Evolutionary conservation across 2,329 filamentous ascomycete genomes (phyloP), one percentile per base, ranked within the genome.

Genomic region (Verticillium longisporum): DNA sequence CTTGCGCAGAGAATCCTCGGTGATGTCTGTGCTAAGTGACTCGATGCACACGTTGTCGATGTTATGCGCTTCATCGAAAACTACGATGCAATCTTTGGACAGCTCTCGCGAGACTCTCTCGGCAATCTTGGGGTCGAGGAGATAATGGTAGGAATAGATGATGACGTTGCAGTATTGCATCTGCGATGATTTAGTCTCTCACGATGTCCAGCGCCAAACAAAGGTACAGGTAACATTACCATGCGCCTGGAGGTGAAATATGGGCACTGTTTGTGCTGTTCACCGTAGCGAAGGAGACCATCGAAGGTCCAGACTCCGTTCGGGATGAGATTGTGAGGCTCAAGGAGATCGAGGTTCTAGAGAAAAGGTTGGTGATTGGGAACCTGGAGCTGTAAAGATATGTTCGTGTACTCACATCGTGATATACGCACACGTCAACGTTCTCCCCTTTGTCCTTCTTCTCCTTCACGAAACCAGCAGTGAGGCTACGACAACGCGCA

Each of bases 31-130:
- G 71, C 95, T 99, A 13, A 98, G 79, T 1, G 95, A 94, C 72
- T 99, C 95, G 67, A 99, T 99, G 73, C 96, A 99, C 62, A 99
- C 95, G 72, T 99, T 99, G 81, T 99, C 95, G 68, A 99, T 99
- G 71, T 99, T 99, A 78, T 99, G 95, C 14, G 95, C 95, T 75
- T 99, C 95, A 70, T 99, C 95, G 66, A 99, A 99, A 3, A 99
- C 95, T 21, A 99, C 91, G 59, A 99, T 99, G 73, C 93, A 97
- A 73, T 99, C 96, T 68, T 97, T 97, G 0, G 95, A 97, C 11
- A 99, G 85, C 70, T 99, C 95, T 73, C 90, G 92, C 0, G 95
- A 98, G 1, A 98, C 93, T 61, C 94, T 78, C 72, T 99, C 95
- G 13, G 95, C 95, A 69, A 99, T 99, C 73, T 99, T 99, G 2